Evolutionary conservation across 192 early-diverging fungal genomes (phyloP), one percentile per base, ranked within the genome.

Genomic region (Coemansia sp.): DNA sequence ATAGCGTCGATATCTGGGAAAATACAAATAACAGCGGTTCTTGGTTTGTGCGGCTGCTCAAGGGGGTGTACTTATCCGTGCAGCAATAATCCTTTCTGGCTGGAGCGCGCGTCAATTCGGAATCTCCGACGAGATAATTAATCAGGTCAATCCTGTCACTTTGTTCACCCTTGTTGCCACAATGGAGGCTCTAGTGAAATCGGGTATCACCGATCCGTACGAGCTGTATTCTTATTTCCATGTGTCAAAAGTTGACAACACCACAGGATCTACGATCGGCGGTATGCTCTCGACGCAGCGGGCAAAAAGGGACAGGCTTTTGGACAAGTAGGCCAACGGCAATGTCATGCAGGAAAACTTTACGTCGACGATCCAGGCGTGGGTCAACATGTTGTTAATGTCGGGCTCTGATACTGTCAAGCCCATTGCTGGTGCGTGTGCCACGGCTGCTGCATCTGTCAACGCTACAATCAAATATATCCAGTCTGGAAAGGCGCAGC

Each of bases 141-240:
- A 85, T 57, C 94, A 97, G 73, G 92, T 96, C 31, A 94, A 97
- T 72, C 88, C 85, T n/a, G 86, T 93, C 61, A 94, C 95, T 6
- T 86, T 94, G 36, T 97, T 89, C 79, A 86, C 87, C 60, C 72
- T 97, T 49, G 90, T 97, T 48, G 87, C 94, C 20, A 95, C 93
- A 49, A 94, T 94, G 17, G 95, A 97, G 76, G 93, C 95, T 5
- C 84, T 97, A 48, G 82, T 94, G 55, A 85, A 90, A 29, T 90
- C 91, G 64, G 95, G 95, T 81, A 90, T 97, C 31, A 95, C 93
- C 31, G 95, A 97, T 73, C 95, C 95, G 16, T 97, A 96, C 84
- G 94, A 97, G 83, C 92, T 97, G 82, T 97, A 92, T 85, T 84
- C 94, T 78, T 94, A 96, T 67, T 91, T 97, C 63, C 95, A 97